These are phyloP conservation scores for Striga asiatica DNA, from an alignment of 257 asterid species.

Conservation along the genomic window DNA sequence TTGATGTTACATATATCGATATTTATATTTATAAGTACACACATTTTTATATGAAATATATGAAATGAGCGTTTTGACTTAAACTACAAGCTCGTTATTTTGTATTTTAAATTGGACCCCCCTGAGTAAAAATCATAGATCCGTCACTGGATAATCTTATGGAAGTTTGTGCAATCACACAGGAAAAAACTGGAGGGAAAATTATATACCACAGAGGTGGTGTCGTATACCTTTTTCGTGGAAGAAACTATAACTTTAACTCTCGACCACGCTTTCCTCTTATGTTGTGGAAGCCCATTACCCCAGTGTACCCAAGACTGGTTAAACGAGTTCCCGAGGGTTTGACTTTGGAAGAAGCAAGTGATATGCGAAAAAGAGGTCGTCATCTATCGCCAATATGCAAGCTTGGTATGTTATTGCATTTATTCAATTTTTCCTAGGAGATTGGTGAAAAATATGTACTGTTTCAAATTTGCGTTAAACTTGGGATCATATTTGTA, in stretches of 20 bases:
- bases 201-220: conserved; percentile 70
- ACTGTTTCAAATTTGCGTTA: conserved; percentile 3
- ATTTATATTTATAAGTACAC: too few relatives aligned
- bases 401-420: conserved; percentile 58
- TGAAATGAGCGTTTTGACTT: too few relatives aligned
- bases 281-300: conserved; percentile 84
- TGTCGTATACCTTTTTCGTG: conserved; percentile 68
- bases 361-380: conserved; percentile 70
- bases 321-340: conserved; percentile 62
- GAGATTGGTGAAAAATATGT: conserved; percentile 8
- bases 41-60: too few relatives aligned
- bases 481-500: conserved; percentile 14
- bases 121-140: too few relatives aligned
- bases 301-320: conserved; percentile 89
- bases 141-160: conserved; percentile 13
- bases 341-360: conserved; percentile 72
- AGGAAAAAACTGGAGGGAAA: conserved; percentile 91
- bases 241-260: conserved; percentile 78
- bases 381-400: conserved; percentile 60
- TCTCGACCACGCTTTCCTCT: conserved; percentile 72
- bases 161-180: conserved; percentile 16
- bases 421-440: conserved; percentile 7
- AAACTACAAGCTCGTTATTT: too few relatives aligned
- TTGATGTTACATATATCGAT: too few relatives aligned
- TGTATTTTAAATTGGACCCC: too few relatives aligned